A percentile compares a stretch with the other conserved stretches of the same genome.
These are phyloP conservation scores for Sutorius australiensis DNA, from an alignment of 768 basidiomycete genomes.

Conservation along the genomic window DNA sequence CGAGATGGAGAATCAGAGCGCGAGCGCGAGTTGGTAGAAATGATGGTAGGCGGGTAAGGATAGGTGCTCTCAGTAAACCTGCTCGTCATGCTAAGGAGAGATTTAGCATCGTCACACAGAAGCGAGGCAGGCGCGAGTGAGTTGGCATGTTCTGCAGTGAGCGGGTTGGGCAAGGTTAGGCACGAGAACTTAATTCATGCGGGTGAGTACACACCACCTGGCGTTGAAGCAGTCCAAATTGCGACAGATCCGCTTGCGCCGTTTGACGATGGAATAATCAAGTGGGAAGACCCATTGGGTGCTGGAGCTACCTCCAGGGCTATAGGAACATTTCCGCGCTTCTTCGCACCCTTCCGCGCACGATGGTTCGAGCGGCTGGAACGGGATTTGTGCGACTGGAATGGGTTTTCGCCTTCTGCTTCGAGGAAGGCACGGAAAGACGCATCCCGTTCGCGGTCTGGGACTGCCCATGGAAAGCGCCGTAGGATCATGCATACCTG, in stretches of 20 bases:
- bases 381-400: conserved; percentile 29
- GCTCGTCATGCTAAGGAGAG: conserved; percentile 28
- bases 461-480: conserved; percentile 98
- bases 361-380: conserved; percentile 9
- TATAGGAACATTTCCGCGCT: neutral
- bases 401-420: conserved; percentile 81
- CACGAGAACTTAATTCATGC: neutral
- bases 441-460: conserved; percentile 89
- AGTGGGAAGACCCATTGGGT: neutral
- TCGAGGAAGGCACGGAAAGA: conserved; percentile 89
- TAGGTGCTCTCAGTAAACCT: conserved; percentile 27
- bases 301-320: neutral
- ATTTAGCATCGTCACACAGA: conserved; percentile 25
- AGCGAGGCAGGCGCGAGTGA: conserved; percentile 16
- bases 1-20: conserved; percentile 18
- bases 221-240: conserved; percentile 1
- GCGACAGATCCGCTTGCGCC: conserved; percentile 2
- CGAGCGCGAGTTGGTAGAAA: conserved; percentile 16
- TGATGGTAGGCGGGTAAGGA: conserved; percentile 21
- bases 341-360: conserved; percentile 6
- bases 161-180: conserved; percentile 9
- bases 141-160: conserved; percentile 13
- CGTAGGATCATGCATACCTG: conserved; percentile 87
- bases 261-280: conserved; percentile 4
- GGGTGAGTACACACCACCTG: conserved; percentile 23